Evolutionary conservation across 768 basidiomycete genomes (phyloP).

Genomic region (Russula griseocarnosa): DNA sequence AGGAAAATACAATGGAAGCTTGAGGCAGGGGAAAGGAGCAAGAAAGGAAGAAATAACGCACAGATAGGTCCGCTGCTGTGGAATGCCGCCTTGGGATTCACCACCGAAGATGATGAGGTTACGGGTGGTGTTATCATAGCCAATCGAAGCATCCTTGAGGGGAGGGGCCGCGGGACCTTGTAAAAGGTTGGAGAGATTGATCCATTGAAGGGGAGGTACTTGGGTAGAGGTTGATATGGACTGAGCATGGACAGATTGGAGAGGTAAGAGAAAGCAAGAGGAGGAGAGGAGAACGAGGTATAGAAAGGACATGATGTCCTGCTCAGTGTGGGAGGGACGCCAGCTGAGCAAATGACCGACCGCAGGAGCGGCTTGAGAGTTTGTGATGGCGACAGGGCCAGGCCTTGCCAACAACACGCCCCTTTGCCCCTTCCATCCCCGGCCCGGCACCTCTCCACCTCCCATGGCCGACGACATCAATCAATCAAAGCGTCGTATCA

Average conservation of each 20-base stretch:
- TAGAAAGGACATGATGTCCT: slow-evolving; percentile 1
- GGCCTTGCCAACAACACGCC: slow-evolving; percentile 17
- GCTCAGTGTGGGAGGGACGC: slow-evolving; percentile 6
- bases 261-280: slow-evolving; percentile 25
- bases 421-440: neutral
- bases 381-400: neutral
- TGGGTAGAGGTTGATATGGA: slow-evolving; percentile 50
- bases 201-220: slow-evolving; percentile 64
- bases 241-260: slow-evolving; percentile 39
- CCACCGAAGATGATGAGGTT: slow-evolving; percentile 73
- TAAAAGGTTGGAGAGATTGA: slow-evolving; percentile 60
- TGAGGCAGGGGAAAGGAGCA: slow-evolving; percentile 7
- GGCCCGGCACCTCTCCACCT: neutral
- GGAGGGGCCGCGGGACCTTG: slow-evolving; percentile 52
- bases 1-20: slow-evolving; percentile 13
- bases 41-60: slow-evolving; percentile 36
- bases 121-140: slow-evolving; percentile 47
- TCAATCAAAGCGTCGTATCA: slow-evolving; percentile 13
- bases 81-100: slow-evolving; percentile 59
- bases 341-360: slow-evolving; percentile 6
- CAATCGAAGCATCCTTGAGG: slow-evolving; percentile 69
- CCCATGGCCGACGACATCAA: neutral
- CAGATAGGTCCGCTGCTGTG: slow-evolving; percentile 65
- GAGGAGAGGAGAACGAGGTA: slow-evolving; percentile 31
- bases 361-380: slow-evolving; percentile 7